phyloP scores from a whole-genome alignment of 257 asterid species.

The Marsdenia floribunda region DNA sequence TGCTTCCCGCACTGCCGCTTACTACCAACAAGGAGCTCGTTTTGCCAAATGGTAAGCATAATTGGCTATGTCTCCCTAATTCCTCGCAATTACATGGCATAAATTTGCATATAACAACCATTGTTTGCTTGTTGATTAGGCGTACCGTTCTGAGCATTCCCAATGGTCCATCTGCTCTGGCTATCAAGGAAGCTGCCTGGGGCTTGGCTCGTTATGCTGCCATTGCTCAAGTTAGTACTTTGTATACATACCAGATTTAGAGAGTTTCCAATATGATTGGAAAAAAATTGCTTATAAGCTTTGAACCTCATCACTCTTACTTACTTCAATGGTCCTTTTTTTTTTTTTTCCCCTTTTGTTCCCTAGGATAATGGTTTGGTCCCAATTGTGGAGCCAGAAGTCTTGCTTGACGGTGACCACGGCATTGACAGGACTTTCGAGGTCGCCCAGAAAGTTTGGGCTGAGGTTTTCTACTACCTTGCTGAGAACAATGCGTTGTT shows the following conservation, averaged over 20 bases:
- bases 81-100: neutral
- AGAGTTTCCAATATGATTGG: neutral
- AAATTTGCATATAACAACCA: neutral
- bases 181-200: constrained; percentile 99
- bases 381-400: constrained; percentile 94
- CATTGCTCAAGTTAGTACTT: constrained; percentile 60
- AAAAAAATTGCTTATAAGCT: too few species aligned
- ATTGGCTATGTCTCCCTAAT: neutral
- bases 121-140: constrained; percentile 33
- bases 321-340: too few species aligned
- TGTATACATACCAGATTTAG: neutral
- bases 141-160: constrained; percentile 98
- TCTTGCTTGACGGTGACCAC: constrained; percentile 80
- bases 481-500: constrained; percentile 81
- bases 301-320: neutral
- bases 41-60: constrained; percentile 73
- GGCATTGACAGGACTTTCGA: constrained; percentile 79
- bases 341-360: neutral
- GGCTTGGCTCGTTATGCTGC: constrained; percentile 96
- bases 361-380: constrained; percentile 74
- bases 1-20: constrained; percentile 94
- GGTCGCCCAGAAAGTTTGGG: constrained; percentile 82
- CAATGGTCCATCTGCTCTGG: constrained; percentile 88
- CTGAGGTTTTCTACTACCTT: constrained; percentile 87
- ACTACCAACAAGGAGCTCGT: constrained; percentile 97